Evolutionary conservation across 176 grass and related monocot species (phyloP).

Genomic region (Rhynchospora tenuis): DNA sequence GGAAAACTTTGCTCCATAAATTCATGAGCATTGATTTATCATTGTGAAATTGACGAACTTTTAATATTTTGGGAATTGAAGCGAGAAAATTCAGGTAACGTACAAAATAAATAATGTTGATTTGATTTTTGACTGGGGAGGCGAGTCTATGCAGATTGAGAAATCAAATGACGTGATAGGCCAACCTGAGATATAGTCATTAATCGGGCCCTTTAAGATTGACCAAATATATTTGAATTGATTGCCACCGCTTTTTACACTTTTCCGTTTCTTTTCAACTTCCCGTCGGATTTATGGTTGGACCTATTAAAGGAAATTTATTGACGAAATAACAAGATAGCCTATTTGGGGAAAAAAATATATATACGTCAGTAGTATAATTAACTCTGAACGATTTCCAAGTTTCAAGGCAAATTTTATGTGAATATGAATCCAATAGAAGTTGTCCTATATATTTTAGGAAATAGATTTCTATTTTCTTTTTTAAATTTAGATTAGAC

Average conservation of each 20-base stretch:
- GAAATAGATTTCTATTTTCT: too few relatives aligned
- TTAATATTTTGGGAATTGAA: not conserved
- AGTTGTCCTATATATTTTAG: too few relatives aligned
- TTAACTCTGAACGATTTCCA: too few relatives aligned
- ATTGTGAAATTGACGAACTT: not conserved
- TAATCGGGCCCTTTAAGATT: constrained; percentile 17
- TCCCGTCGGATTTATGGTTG: not conserved
- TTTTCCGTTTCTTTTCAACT: not conserved
- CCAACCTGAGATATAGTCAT: not conserved
- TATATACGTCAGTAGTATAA: too few relatives aligned
- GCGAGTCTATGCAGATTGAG: not conserved
- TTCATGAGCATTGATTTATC: not conserved
- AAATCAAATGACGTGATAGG: not conserved
- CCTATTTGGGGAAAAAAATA: too few relatives aligned
- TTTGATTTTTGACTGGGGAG: constrained; percentile 12
- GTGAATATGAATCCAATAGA: too few relatives aligned
- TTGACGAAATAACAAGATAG: too few relatives aligned
- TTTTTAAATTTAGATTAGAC: too few relatives aligned
- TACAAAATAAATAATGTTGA: constrained; percentile 6
- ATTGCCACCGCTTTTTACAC: not conserved
- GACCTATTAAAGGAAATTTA: not conserved
- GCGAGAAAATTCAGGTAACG: not conserved
- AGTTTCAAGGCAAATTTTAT: too few relatives aligned
- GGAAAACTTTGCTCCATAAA: not conserved
- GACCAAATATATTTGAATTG: constrained; percentile 5